Evolutionary conservation across 441 rosid species (phyloP).

Genomic region (Sinapis alba): DNA sequence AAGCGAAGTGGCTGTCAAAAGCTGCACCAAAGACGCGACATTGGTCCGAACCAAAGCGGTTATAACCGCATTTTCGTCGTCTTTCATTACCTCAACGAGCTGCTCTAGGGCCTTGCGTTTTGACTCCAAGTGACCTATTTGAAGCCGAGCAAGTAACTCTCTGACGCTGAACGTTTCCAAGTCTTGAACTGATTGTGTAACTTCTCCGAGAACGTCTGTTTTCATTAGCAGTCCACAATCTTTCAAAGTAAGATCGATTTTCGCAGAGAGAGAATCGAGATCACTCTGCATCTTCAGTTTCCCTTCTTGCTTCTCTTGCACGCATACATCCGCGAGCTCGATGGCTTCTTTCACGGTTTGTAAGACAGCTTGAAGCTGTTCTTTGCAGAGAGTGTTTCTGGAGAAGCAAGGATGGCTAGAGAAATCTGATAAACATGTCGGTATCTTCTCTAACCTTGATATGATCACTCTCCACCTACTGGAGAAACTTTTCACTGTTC

Average conservation of each 20-base stretch:
- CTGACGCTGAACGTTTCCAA: conserved; percentile 54
- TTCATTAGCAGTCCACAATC: conserved; percentile 86
- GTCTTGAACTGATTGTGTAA: conserved; percentile 47
- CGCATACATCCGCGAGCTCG: conserved; percentile 62
- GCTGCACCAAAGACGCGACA: conserved; percentile 69
- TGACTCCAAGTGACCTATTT: conserved; percentile 91
- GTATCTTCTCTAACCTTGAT: conserved; percentile 79
- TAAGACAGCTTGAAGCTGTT: conserved; percentile 74
- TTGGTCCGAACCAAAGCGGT: conserved; percentile 66
- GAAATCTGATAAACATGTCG: conserved; percentile 69
- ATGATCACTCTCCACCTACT: conserved; percentile 85
- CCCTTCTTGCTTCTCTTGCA: conserved; percentile 72
- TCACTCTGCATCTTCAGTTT: conserved; percentile 93
- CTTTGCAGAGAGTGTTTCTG: conserved; percentile 80
- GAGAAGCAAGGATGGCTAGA: conserved; percentile 92
- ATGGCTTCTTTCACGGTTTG: conserved; percentile 60
- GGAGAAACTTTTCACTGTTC: conserved; percentile 64
- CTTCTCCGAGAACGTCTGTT: conserved; percentile 89
- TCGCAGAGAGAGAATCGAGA: conserved; percentile 78
- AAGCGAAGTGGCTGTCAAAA: conserved; percentile 76
- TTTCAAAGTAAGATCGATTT: conserved; percentile 73
- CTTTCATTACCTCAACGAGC: conserved; percentile 76
- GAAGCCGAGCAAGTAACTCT: conserved; percentile 90
- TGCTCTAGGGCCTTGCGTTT: conserved; percentile 85
- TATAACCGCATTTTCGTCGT: conserved; percentile 73